phyloP scores from a whole-genome alignment of 1,284 basidiomycete species.

The Pseudozyma sp. region DNA sequence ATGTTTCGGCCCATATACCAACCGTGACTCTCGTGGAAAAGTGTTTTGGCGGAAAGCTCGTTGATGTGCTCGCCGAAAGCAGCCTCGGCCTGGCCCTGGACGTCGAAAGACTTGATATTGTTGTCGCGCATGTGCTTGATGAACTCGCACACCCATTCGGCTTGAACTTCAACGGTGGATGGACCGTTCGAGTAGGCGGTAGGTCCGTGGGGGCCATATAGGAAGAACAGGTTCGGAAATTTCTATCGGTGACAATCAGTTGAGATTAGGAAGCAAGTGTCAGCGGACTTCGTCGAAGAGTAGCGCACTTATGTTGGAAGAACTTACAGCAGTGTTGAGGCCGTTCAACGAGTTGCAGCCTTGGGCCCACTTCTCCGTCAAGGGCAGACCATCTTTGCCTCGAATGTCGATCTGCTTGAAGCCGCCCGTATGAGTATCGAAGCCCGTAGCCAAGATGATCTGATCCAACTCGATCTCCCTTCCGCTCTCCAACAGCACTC shows the following conservation, averaged over 20 bases:
- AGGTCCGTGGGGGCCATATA: constrained; percentile 56
- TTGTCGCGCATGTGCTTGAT: constrained; percentile 51
- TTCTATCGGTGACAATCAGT: constrained; percentile 10
- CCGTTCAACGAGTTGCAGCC: constrained; percentile 56
- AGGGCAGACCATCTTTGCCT: constrained; percentile 39
- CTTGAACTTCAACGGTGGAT: constrained; percentile 50
- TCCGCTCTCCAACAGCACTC: constrained; percentile 73
- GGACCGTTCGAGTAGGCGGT: constrained; percentile 53
- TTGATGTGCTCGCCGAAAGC: constrained; percentile 50
- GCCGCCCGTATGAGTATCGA: constrained; percentile 65
- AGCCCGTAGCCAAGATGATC: constrained; percentile 67
- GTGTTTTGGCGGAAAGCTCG: constrained; percentile 50
- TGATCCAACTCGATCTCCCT: constrained; percentile 54
- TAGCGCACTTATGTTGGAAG: too few species aligned
- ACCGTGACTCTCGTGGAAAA: constrained; percentile 54
- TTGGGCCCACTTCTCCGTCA: constrained; percentile 55
- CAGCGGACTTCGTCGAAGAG: neutral
- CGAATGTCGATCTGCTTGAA: constrained; percentile 58
- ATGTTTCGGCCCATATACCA: constrained; percentile 58
- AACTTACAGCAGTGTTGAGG: constrained; percentile 44
- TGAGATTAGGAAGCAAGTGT: neutral
- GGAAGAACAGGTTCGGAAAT: constrained; percentile 60
- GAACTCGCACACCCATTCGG: constrained; percentile 47
- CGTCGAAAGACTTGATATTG: constrained; percentile 45
- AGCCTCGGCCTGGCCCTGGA: constrained; percentile 42